phyloP scores from a whole-genome alignment of 495 filamentous ascomycete species.

The Penicillium robsamsonii region DNA sequence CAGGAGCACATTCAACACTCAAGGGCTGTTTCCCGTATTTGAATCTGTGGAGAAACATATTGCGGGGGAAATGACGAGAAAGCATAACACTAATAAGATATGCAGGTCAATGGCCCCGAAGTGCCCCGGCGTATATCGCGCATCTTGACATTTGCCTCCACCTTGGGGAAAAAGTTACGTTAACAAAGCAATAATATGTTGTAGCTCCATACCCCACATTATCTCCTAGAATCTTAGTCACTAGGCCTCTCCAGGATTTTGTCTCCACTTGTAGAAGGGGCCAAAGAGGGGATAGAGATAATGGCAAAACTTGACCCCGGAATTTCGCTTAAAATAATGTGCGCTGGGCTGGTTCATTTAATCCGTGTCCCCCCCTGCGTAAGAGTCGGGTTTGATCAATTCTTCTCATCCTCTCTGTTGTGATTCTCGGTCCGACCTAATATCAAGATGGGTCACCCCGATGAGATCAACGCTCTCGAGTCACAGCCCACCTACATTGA shows the following conservation, averaged over 20 bases:
- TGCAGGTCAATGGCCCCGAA: no score
- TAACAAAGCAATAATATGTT: not conserved
- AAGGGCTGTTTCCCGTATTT: no score
- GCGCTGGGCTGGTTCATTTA: not conserved
- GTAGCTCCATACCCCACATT: not conserved
- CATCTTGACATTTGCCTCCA: not conserved
- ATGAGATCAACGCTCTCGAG: slow-evolving; percentile 14
- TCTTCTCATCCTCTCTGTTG: slow-evolving; percentile 5
- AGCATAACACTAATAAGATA: no score
- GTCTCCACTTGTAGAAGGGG: slow-evolving; percentile 5
- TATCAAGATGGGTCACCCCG: slow-evolving; percentile 13
- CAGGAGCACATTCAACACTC: no score
- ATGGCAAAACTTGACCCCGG: slow-evolving; percentile 5
- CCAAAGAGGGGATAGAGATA: slow-evolving; percentile 7
- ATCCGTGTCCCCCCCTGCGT: not conserved
- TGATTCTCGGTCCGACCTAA: not conserved
- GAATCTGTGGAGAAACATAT: no score
- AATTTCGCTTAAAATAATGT: slow-evolving; percentile 11
- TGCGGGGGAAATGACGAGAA: no score
- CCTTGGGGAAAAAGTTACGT: not conserved
- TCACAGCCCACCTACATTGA: slow-evolving; percentile 6
- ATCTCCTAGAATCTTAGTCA: slow-evolving; percentile 1
- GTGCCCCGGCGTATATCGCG: no score
- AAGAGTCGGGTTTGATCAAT: not conserved
- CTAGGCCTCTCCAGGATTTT: not conserved